Evolutionary conservation across 768 basidiomycete species (phyloP), one percentile per base, ranked within the genome.

Genomic region (Phylloporus arenicola): DNA sequence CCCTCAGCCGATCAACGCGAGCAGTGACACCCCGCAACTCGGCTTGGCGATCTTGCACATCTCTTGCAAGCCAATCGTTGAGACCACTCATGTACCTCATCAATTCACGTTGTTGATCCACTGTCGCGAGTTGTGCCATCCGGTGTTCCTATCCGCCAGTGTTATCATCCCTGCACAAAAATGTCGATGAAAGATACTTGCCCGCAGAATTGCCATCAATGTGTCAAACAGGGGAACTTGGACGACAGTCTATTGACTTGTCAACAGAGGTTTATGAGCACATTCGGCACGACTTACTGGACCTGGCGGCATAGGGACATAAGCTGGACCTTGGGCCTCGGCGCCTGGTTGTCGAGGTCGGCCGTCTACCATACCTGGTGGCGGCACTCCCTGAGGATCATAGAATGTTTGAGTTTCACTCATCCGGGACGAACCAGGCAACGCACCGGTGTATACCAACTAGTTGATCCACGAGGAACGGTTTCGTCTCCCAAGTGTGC

Each of bases 1-100:
- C 68, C 27, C 71, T 63, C 6, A 82, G 61, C 43, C 70, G 68
- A 55, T 79, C 75, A 6, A 92, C 72, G 11, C 86, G 78, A 16
- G 79, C 81, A 38, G 79, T 72, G 8, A 92, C 79, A 9, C 78
- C 80, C 16, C 75, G 75, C 34, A 92, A 68, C 61, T 91, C 89
- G 4, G 78, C 73, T 54, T 88, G 88, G 20, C 90, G 82, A 65
- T 90, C 87, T 41, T 77, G 75, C 0, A 89, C 87, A 63, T 92
- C 90, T 30, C 82, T 77, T 49, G 77, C 82, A 14, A 92, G 70
- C 90, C 90, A 92, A 30, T 80, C 77, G 55, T 92, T 92, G 29
- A 92, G 70, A 2, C 75, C 78, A 43, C 78, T 62, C 79, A 92
- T 83, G 57, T 92, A 91, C 46, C 84, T 72, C 79, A 88, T 88